Evolutionary conservation across 257 asterid species (phyloP).

Genomic region (Ocimum tenuiflorum): DNA sequence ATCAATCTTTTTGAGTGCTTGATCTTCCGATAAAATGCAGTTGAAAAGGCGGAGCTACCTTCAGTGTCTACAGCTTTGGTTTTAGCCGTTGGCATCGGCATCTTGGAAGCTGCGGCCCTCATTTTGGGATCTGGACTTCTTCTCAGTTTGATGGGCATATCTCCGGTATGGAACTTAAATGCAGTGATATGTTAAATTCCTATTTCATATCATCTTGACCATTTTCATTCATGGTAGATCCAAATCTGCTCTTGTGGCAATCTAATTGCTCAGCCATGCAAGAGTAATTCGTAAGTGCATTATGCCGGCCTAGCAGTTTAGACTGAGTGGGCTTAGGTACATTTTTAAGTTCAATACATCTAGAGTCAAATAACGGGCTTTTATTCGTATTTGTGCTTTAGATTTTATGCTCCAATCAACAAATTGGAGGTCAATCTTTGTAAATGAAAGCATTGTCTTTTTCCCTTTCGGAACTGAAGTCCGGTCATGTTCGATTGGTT

Average conservation of each 20-base stretch:
- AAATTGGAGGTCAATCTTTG: too few relatives aligned
- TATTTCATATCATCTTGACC: background rate
- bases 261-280: background rate
- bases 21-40: slow-evolving; percentile 21
- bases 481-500: background rate
- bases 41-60: slow-evolving; percentile 59
- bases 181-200: background rate
- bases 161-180: slow-evolving; percentile 45
- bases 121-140: slow-evolving; percentile 79
- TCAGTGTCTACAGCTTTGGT: slow-evolving; percentile 89
- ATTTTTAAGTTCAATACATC: background rate
- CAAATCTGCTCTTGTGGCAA: background rate
- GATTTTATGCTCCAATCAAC: background rate
- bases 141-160: slow-evolving; percentile 79
- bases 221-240: background rate
- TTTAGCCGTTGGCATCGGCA: slow-evolving; percentile 80
- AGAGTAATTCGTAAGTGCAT: background rate
- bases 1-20: background rate
- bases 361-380: background rate
- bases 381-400: too few relatives aligned
- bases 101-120: slow-evolving; percentile 72
- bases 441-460: too few relatives aligned
- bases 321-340: background rate
- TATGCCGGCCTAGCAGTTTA: background rate
- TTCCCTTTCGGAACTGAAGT: background rate